Evolutionary conservation across 2,329 filamentous ascomycete species (phyloP), one percentile per base, ranked within the genome.

Genomic region (Curvularia verruculosa): DNA sequence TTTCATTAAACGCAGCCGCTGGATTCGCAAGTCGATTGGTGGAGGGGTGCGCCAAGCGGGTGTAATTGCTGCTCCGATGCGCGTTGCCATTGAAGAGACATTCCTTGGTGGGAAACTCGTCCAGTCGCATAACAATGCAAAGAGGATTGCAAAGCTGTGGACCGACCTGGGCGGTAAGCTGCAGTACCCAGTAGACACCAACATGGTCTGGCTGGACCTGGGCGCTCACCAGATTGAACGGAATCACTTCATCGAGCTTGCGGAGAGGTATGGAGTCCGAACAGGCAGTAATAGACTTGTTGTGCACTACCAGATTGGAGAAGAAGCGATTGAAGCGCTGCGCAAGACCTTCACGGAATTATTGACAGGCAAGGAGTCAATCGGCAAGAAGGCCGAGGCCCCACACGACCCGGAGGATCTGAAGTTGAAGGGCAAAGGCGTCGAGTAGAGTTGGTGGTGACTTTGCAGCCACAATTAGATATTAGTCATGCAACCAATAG

Each of bases 181-280:
- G 54, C 76, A 82, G 19, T 82, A 88, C 57, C 88, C 89, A 0
- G 88, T 90, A 1, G 88, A 96, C 71, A 96, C 92, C n/a, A 96
- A 96, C 77, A 96, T 96, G 90, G 86, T 91, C 31, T 96, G 91
- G 91, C 70, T 96, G 56, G 88, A 96, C 73, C 79, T 95, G 15
- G 83, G 86, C 28, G 82, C 83, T 1, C 83, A 85, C 10, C 84
- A 85, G 0, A 73, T 88, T 29, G 77, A 79, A 3, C 72, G 72
- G 4, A 80, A 83, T 49, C 79, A 83, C 39, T 84, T 87, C 58
- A 81, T 84, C 9, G 78, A 81, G 54, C 74, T 84, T 36, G 86
- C 81, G 1, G 76, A 83, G 59, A 81, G 84, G 65, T 81, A 84
- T 52, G 87, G 87, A 0, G 64, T 91, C 53, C 82, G 78, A 60